A percentile compares a stretch with the other conserved stretches of the same genome.
Conservation (phyloP, 441 rosid genomes). For the Corymbia citriodora region DNA sequence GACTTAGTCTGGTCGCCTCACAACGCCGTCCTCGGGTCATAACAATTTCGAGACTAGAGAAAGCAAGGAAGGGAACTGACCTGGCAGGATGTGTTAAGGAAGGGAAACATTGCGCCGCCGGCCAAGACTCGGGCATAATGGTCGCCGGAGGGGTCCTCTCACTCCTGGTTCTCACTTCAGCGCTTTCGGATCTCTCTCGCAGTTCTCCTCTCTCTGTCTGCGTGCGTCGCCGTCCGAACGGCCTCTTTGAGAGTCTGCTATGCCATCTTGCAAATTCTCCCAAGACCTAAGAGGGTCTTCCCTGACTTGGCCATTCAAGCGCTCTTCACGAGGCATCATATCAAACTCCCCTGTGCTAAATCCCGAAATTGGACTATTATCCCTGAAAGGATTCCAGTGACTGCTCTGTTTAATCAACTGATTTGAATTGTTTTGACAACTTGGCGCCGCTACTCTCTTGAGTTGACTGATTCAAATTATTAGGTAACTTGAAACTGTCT, state of each 20-base stretch:
- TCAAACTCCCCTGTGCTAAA: conserved; percentile 28
- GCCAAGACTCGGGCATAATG: too few relatives aligned
- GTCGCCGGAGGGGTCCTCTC: too few relatives aligned
- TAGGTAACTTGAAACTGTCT: conserved; percentile 35
- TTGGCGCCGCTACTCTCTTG: conserved; percentile 27
- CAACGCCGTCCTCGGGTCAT: too few relatives aligned
- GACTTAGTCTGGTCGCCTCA: too few relatives aligned
- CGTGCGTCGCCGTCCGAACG: too few relatives aligned
- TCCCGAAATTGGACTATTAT: conserved; percentile 10
- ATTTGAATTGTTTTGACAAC: neutral
- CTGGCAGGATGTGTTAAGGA: too few relatives aligned
- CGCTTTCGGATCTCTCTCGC: too few relatives aligned
- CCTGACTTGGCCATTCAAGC: conserved; percentile 20
- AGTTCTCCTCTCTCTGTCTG: too few relatives aligned
- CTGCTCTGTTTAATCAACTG: neutral
- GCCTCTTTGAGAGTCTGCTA: conserved; percentile 18
- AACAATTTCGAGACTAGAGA: too few relatives aligned
- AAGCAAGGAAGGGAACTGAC: too few relatives aligned
- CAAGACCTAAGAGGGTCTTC: conserved; percentile 31
- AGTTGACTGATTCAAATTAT: conserved; percentile 24
- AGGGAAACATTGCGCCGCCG: too few relatives aligned
- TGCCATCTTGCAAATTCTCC: conserved; percentile 27
- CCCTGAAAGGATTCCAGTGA: conserved; percentile 4
- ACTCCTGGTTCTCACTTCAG: too few relatives aligned
- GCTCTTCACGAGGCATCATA: conserved; percentile 26